These are phyloP conservation scores for Chernovozyma aurita DNA, from an alignment of 1,139 yeast genomes.

Conservation along the genomic window DNA sequence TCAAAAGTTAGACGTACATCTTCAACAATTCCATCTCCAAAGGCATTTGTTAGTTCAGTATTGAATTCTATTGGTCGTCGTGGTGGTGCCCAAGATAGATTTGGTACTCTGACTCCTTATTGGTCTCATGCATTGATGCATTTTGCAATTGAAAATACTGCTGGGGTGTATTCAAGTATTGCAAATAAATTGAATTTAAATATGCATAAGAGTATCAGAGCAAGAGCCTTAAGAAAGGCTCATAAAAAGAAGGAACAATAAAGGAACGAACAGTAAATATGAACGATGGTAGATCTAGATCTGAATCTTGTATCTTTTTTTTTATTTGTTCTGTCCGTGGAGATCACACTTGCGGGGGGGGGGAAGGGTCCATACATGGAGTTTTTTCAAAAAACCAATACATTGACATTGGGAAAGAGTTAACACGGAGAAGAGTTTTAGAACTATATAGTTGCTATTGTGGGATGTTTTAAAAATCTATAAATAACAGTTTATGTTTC, in stretches of 20 bases:
- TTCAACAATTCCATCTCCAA: slow-evolving; percentile 75
- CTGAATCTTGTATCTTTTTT: not conserved
- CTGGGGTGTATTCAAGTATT: slow-evolving; percentile 73
- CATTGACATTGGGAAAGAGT: no score
- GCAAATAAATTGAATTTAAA: slow-evolving; percentile 64
- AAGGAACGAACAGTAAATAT: not conserved
- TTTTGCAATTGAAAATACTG: slow-evolving; percentile 70
- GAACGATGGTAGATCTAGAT: not conserved
- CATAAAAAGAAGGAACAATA: slow-evolving; percentile 33
- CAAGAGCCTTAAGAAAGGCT: slow-evolving; percentile 78
- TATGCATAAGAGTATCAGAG: slow-evolving; percentile 79
- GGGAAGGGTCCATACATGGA: no score
- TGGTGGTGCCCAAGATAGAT: slow-evolving; percentile 90
- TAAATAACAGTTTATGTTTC: no score
- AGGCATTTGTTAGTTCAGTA: slow-evolving; percentile 66
- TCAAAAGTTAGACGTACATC: slow-evolving; percentile 84
- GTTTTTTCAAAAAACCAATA: no score
- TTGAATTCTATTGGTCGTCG: slow-evolving; percentile 73
- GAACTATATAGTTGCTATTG: no score
- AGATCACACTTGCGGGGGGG: no score
- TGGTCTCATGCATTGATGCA: slow-evolving; percentile 95
- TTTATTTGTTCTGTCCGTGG: no score
- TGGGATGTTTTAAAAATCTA: no score
- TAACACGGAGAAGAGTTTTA: no score
- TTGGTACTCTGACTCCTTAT: slow-evolving; percentile 82